These are phyloP conservation scores for Dictyostelium purpureum DNA, from an alignment of 78 protist species.

Conservation along the genomic window DNA sequence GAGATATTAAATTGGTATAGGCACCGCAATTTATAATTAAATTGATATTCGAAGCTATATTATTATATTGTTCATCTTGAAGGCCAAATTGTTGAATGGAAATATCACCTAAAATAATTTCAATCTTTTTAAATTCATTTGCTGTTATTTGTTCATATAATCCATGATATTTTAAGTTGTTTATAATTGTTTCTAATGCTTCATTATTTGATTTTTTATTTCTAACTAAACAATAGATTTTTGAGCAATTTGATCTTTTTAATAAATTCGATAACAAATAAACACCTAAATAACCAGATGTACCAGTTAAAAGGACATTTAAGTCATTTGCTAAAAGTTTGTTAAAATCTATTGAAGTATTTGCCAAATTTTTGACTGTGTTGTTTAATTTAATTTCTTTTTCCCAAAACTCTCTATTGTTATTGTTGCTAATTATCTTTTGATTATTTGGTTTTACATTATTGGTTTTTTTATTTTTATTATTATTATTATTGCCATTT, in stretches of 20 bases:
- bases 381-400: conserved; percentile 9
- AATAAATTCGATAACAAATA: background rate
- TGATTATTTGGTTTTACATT: too few relatives aligned
- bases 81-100: conserved; percentile 16
- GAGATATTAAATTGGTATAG: background rate
- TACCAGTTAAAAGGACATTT: conserved; percentile 34
- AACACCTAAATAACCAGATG: conserved; percentile 19
- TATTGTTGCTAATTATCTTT: background rate
- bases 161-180: background rate
- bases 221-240: background rate
- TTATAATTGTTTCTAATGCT: background rate
- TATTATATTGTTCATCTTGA: background rate
- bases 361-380: background rate
- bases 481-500: background rate
- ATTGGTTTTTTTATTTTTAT: too few relatives aligned
- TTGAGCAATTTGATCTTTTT: background rate
- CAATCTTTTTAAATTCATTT: background rate
- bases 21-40: background rate
- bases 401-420: background rate
- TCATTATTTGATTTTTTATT: background rate
- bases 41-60: background rate
- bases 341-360: background rate
- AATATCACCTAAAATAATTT: background rate
- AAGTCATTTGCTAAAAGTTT: too few relatives aligned
- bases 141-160: background rate